Percentiles rank a stretch among this genome's conserved stretches.
These are phyloP conservation scores for Calonectria crousiana DNA, from an alignment of 2,329 filamentous ascomycete species.

Conservation along the genomic window DNA sequence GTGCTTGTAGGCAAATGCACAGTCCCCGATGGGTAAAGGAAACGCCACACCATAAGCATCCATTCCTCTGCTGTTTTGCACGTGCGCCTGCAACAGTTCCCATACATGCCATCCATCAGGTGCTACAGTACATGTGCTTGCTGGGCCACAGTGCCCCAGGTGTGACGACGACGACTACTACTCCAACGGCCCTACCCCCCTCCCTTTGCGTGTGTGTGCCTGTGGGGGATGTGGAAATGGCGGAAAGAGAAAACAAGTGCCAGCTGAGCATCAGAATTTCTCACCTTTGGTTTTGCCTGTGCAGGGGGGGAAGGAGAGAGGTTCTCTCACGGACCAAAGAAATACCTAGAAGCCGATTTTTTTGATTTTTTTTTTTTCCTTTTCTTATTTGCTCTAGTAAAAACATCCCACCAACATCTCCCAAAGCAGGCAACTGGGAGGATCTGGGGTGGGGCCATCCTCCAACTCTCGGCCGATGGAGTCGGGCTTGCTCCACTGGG, in stretches of 20 bases:
- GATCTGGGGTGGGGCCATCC: conserved; percentile 9
- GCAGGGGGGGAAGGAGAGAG: not conserved
- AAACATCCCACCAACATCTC: not conserved
- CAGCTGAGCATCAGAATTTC: conserved; percentile 4
- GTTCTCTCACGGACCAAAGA: not conserved
- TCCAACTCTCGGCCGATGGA: conserved; percentile 41
- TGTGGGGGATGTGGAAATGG: not conserved
- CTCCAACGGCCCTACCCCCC: not conserved
- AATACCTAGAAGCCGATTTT: not conserved
- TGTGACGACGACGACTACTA: not conserved
- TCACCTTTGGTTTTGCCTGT: not conserved
- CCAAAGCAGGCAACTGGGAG: not conserved
- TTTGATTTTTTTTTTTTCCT: not conserved
- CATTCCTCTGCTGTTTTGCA: conserved; percentile 4
- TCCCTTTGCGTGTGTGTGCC: not conserved
- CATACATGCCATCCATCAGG: not conserved
- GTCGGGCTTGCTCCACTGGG: conserved; percentile 22
- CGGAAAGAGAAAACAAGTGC: not conserved
- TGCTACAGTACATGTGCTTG: not conserved
- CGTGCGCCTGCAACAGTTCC: conserved; percentile 14
- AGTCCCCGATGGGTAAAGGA: not conserved
- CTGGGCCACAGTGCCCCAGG: not conserved
- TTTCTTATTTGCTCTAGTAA: not conserved
- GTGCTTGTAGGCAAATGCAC: not conserved
- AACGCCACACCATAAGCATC: conserved; percentile 11